Evolutionary conservation across 2,329 filamentous ascomycete species (phyloP), one percentile per base, ranked within the genome.

Genomic region (Talaromyces funiculosus): DNA sequence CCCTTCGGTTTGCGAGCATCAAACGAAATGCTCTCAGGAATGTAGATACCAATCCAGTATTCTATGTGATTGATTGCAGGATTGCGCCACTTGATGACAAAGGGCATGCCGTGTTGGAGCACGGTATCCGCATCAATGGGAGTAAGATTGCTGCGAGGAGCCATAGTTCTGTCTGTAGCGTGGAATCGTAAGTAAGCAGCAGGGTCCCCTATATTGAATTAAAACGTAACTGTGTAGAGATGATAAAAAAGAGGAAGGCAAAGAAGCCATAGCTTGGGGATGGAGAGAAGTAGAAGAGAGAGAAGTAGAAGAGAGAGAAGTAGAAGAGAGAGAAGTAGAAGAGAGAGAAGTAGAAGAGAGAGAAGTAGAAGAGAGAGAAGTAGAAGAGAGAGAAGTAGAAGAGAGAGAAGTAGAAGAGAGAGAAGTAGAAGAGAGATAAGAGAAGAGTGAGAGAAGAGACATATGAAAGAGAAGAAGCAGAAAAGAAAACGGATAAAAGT

Each of bases 61-160:
- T 61, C 59, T 5, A 43, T 1, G 16, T 12, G 43, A 16, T n/a
- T 57, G 29, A 18, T 38, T 1, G 26, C 53, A n/a, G n/a, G 18
- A 3, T 61, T 61, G 16, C 43, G 20, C 43, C 45, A 61, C 16
- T 57, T 61, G 3, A 61, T 37, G 7, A 61, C 45, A n/a, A 53
- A 61, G 4, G 33, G 16, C 43, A 53, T 51, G 1, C 59, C 59
- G 22, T 45, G 45, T 6, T 37, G 35, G 3, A 61, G 8, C 22
- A 38, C 22, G 29, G 33, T 24, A 1, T 26, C 24, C 12, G 18
- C 33, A 3, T 22, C 8, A 20, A 61, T 29, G 1, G 53, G 37
- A 4, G 5, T 29, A 3, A 53, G 14, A 5, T 4, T 18, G 22
- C 53, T 22, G 3, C 53, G 59, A 43, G 53, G 45, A 31, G 45